Conservation (phyloP, 1,139 yeast species). For the Debaryomyces psychrophilus region DNA sequence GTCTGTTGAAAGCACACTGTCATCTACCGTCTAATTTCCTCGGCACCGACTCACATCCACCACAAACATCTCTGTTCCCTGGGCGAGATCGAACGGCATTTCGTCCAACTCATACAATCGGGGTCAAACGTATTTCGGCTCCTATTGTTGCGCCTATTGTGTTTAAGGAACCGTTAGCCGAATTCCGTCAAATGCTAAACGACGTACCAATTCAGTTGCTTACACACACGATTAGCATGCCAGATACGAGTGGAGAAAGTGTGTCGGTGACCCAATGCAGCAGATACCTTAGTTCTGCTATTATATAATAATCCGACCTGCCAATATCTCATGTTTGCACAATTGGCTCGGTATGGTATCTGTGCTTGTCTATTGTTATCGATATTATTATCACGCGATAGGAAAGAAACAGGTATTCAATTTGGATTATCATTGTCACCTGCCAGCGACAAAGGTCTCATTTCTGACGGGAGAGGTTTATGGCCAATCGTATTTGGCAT, state of each 20-base stretch:
- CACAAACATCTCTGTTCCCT: background rate
- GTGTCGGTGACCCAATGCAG: background rate
- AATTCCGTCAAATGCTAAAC: background rate
- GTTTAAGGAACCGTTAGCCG: constrained; percentile 1
- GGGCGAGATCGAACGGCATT: background rate
- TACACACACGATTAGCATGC: background rate
- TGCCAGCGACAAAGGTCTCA: background rate
- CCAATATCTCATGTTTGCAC: background rate
- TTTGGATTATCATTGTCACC: background rate
- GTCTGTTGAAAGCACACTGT: background rate
- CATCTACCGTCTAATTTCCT: background rate
- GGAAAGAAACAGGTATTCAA: background rate
- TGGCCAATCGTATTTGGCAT: background rate
- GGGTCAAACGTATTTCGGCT: background rate
- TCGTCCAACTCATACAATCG: background rate
- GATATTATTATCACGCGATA: background rate
- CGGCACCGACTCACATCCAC: background rate
- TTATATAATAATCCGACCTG: background rate
- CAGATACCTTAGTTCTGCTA: background rate
- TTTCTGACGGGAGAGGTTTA: background rate
- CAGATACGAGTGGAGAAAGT: background rate
- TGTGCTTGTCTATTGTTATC: background rate
- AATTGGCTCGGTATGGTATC: background rate
- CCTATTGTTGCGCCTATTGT: constrained; percentile 2
- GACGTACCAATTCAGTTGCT: background rate